Percentiles rank a stretch among this genome's conserved stretches.
phyloP scores from a whole-genome alignment of 1,284 basidiomycete species.

The Fomitiporia mediterranea region DNA sequence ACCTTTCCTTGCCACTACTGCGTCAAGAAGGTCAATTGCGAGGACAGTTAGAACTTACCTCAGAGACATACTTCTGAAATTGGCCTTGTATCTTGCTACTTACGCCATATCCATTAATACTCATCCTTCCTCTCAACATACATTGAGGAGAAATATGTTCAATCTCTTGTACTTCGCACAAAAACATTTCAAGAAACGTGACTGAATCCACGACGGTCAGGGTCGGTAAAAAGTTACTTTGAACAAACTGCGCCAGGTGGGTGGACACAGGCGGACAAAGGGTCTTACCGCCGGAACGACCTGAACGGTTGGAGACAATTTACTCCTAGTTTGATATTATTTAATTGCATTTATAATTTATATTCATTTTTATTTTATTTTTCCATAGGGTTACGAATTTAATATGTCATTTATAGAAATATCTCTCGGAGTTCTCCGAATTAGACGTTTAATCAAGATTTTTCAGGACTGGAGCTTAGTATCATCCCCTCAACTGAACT shows the following conservation, averaged over 20 bases:
- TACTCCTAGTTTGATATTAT: background rate
- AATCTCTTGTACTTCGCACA: no score
- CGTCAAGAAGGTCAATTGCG: no score
- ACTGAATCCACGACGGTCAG: background rate
- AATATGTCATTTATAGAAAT: background rate
- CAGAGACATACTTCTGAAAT: no score
- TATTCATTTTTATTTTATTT: background rate
- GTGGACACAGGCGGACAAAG: background rate
- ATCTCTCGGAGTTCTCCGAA: background rate
- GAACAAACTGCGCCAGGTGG: background rate
- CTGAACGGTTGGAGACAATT: background rate
- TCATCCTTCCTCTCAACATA: no score
- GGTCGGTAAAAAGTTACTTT: background rate
- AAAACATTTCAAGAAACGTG: no score
- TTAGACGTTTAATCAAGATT: background rate
- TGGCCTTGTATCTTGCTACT: no score
- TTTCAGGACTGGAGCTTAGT: background rate
- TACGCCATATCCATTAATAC: no score
- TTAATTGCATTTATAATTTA: background rate
- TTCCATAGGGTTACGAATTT: background rate
- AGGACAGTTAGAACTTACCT: no score
- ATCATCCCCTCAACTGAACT: background rate
- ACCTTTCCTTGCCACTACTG: no score
- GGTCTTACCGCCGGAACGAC: slow-evolving; percentile 2
- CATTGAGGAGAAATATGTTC: no score